Percentiles rank a stretch among this genome's conserved stretches.
phyloP scores from a whole-genome alignment of 768 basidiomycete genomes.

The Trametes cinnabarina region DNA sequence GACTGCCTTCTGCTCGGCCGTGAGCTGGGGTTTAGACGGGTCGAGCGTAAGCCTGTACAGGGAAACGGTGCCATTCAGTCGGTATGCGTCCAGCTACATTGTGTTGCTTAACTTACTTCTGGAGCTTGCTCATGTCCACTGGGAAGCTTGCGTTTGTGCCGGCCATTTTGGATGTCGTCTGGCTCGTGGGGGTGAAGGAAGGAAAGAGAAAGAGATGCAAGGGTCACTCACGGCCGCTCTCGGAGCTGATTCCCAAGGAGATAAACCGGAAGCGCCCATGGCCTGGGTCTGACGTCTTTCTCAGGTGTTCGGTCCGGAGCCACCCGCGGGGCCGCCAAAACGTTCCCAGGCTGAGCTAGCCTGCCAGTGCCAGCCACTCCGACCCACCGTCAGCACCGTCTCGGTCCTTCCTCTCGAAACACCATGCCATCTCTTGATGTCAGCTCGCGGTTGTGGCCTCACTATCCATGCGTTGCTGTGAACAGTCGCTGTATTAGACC shows the following conservation, averaged over 20 bases:
- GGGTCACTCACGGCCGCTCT: not conserved
- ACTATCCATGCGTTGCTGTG: no score
- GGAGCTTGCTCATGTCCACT: conserved; percentile 74
- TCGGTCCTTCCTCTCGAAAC: no score
- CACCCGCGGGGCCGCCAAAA: not conserved
- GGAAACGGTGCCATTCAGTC: not conserved
- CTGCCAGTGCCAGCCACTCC: no score
- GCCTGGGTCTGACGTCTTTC: conserved; percentile 3
- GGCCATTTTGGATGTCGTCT: conserved; percentile 32
- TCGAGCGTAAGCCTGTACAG: conserved; percentile 64
- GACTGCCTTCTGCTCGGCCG: conserved; percentile 55
- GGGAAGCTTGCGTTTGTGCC: conserved; percentile 55
- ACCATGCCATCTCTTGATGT: no score
- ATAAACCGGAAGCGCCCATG: conserved; percentile 8
- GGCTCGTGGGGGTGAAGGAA: not conserved
- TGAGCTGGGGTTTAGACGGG: conserved; percentile 60
- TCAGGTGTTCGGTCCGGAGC: not conserved
- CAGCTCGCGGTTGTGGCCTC: no score
- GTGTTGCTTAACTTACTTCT: conserved; percentile 48
- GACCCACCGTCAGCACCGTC: not conserved
- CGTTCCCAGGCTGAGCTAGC: not conserved
- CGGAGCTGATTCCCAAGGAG: conserved; percentile 13
- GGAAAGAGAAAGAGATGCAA: not conserved
- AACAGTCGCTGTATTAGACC: no score
- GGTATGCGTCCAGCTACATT: no score